Percentiles rank a stretch among this genome's conserved stretches.
Conservation (phyloP, 768 basidiomycete genomes). For the Lentinula detonsa region DNA sequence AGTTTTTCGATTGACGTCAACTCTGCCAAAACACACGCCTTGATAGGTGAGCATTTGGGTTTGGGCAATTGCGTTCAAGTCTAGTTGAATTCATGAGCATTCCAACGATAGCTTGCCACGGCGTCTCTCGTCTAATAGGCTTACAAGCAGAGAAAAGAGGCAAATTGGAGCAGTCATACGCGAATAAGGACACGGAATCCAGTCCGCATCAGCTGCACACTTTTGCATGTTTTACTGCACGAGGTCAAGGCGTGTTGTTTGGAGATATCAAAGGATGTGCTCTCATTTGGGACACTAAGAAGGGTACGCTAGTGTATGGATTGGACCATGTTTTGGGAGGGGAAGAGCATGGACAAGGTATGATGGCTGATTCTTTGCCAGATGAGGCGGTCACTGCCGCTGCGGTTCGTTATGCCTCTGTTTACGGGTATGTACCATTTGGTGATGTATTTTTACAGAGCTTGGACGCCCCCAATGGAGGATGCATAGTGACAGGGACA, state of each 20-base stretch:
- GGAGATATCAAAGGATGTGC: conserved; percentile 49
- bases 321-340: conserved; percentile 45
- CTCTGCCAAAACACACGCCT: conserved; percentile 38
- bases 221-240: conserved; percentile 47
- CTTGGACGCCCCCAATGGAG: conserved; percentile 23
- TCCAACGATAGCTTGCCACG: conserved; percentile 12
- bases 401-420: conserved; percentile 21
- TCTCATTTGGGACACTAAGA: conserved; percentile 58
- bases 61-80: neutral
- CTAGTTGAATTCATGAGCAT: neutral
- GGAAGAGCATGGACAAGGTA: conserved; percentile 36
- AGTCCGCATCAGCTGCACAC: conserved; percentile 17
- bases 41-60: conserved; percentile 28
- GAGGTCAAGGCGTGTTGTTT: conserved; percentile 50
- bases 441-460: neutral
- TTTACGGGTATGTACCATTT: conserved; percentile 8
- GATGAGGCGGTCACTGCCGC: conserved; percentile 14
- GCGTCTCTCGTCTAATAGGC: conserved; percentile 44
- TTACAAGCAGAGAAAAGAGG: conserved; percentile 47
- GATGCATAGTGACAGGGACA: conserved; percentile 53
- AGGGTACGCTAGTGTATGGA: conserved; percentile 48
- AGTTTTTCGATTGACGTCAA: conserved; percentile 54
- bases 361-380: neutral
- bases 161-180: conserved; percentile 47
- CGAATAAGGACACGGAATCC: conserved; percentile 32